Evolutionary conservation across 805 yeast genomes (phyloP).

Genomic region (Zygosaccharomyces rouxii): DNA sequence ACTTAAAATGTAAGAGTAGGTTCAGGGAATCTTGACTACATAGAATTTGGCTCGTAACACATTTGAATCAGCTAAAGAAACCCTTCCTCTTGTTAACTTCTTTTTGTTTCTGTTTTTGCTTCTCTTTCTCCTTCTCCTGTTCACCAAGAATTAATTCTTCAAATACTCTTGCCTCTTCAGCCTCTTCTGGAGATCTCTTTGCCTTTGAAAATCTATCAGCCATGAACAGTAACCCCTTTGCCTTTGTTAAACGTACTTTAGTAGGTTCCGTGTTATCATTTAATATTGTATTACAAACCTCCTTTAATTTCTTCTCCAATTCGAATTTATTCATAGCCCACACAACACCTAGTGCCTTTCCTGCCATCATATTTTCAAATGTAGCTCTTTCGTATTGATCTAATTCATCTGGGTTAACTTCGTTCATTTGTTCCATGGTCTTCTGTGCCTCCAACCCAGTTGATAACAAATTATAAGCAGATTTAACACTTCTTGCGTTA

Average conservation of each 20-base stretch:
- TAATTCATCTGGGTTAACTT: slow-evolving; percentile 57
- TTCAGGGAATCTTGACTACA: not conserved
- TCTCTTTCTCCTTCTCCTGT: slow-evolving; percentile 51
- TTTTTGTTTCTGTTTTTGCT: slow-evolving; percentile 34
- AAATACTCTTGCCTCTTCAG: slow-evolving; percentile 85
- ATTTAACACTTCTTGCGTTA: slow-evolving; percentile 76
- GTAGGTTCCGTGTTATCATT: slow-evolving; percentile 60
- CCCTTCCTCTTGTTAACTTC: slow-evolving; percentile 15
- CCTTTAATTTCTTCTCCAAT: slow-evolving; percentile 71
- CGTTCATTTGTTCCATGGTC: slow-evolving; percentile 67
- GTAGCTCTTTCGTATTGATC: slow-evolving; percentile 64
- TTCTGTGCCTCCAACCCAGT: slow-evolving; percentile 86
- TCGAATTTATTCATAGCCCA: slow-evolving; percentile 94
- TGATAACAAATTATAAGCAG: slow-evolving; percentile 75
- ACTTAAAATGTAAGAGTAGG: not conserved
- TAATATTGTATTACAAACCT: slow-evolving; percentile 74
- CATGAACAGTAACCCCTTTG: slow-evolving; percentile 69
- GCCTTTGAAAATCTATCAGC: slow-evolving; percentile 67
- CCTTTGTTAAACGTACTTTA: slow-evolving; percentile 64
- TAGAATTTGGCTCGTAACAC: not conserved
- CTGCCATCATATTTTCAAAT: slow-evolving; percentile 75
- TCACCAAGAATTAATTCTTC: slow-evolving; percentile 93
- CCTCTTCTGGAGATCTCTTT: slow-evolving; percentile 78
- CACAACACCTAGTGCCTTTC: slow-evolving; percentile 87
- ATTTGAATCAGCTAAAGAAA: not conserved